Conservation (phyloP, 208 protist genomes). For the Leishmania major region DNA sequence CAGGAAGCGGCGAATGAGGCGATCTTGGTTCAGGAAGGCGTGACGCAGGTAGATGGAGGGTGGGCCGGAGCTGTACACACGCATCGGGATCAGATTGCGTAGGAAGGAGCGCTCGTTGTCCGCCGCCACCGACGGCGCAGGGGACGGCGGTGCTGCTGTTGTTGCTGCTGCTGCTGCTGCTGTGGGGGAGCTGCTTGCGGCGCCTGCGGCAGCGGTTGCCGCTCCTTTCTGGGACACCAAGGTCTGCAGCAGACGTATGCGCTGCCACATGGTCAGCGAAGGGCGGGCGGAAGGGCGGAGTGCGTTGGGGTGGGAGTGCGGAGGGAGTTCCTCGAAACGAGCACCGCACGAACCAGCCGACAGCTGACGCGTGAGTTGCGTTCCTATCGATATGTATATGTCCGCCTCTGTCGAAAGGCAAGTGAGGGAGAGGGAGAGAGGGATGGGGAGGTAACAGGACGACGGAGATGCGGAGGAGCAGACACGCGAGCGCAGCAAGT, state of each 20-base stretch:
- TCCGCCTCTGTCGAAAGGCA: background rate
- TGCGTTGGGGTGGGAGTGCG: background rate
- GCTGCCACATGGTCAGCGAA: background rate
- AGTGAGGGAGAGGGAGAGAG: background rate
- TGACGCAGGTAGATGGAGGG: conserved; percentile 63
- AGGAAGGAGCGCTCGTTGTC: conserved; percentile 61
- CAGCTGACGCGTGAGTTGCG: background rate
- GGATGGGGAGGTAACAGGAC: background rate
- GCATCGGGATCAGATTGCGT: conserved; percentile 75
- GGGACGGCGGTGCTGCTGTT: background rate
- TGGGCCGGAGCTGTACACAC: conserved; percentile 58
- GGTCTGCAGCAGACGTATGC: conserved; percentile 6
- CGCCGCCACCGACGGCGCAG: conserved; percentile 1
- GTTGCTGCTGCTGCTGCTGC: background rate
- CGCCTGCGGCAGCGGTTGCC: background rate
- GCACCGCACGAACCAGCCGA: background rate
- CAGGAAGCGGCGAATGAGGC: conserved; percentile 61
- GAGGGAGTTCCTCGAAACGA: background rate
- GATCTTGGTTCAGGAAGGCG: conserved; percentile 72
- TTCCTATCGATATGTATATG: background rate
- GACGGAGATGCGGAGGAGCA: background rate
- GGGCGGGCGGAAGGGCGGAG: background rate
- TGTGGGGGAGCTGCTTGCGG: background rate
- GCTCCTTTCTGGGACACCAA: background rate
- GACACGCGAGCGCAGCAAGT: background rate